A percentile compares a stretch with the other conserved stretches of the same genome.
phyloP scores from a whole-genome alignment of 2,329 filamentous ascomycete species.

The Pseudogymnoascus sp. region DNA sequence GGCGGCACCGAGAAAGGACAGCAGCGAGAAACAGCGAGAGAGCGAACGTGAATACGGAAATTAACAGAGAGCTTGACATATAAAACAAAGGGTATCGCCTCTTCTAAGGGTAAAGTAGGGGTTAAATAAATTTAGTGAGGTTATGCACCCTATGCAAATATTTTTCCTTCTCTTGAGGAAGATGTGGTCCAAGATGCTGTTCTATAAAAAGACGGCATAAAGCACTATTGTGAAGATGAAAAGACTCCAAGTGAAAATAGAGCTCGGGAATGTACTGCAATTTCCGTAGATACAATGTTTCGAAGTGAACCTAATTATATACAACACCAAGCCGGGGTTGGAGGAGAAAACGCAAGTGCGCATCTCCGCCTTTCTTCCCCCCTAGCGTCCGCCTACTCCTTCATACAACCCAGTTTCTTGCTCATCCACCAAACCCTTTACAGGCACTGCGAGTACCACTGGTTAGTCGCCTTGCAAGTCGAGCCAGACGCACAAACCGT shows the following conservation, averaged over 20 bases:
- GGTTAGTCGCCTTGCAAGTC: conserved; percentile 15
- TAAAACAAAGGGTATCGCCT: no score
- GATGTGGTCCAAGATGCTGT: not conserved
- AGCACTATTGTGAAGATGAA: not conserved
- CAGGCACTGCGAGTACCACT: conserved; percentile 17
- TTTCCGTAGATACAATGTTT: not conserved
- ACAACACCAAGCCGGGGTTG: not conserved
- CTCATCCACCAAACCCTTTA: not conserved
- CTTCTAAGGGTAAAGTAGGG: no score
- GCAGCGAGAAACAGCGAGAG: no score
- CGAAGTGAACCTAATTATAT: not conserved
- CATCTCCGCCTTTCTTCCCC: not conserved
- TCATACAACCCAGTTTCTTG: not conserved
- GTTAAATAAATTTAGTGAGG: no score
- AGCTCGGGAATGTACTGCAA: not conserved
- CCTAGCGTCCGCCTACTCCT: not conserved
- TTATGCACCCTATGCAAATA: no score
- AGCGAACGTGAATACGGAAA: no score
- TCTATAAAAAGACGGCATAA: not conserved
- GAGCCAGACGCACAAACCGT: conserved; percentile 14
- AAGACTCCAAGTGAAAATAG: not conserved
- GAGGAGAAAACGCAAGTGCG: not conserved
- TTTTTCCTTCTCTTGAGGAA: no score
- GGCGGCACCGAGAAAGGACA: no score
- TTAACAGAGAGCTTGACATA: no score